Base-by-base conservation (phyloP, 192 early-diverging fungal genomes). In the Backusella australiensis region DNA sequence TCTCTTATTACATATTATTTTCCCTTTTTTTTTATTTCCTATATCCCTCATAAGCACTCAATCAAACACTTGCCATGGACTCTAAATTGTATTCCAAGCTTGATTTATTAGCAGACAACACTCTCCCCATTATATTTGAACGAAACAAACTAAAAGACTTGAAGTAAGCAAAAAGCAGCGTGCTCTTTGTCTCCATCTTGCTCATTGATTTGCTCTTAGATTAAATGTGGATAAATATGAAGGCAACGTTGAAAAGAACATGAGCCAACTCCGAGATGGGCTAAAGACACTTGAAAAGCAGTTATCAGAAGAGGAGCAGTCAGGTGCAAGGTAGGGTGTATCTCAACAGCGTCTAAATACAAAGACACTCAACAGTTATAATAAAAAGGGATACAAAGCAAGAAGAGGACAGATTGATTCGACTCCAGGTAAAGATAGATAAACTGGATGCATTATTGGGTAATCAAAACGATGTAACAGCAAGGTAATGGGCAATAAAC, bases 371-470 rank as follows among this genome's bases (percentile, higher is more conserved):
- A 82, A 34, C 32, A 75, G 41, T 32, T 83, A 89, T 0, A 75
- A 86, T 11, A 75, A 75, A 36, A 73, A 82, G 81, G 29, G 67
- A 76, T 65, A 78, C 75, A n/a, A 84, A 87, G 59, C 73, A 81
- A 71, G 86, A 88, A 86, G 93, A 94, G 82, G 86, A 89, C 76
- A 81, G 82, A 44, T 71, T 94, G 12, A 84, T 94, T 67, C 81
- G 87, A 67, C 68, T 93, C 34, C 87, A 89, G 59, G 86, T 89
- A 34, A 83, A 90, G 77, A 74, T 90, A 19, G 91, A 93, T 39
- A 89, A 85, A 56, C 32, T 91, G 39, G 87, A 91, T 38, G 85
- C 81, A 35, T 67, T 85, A 19, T 67, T 85, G 2, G 81, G 78
- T 15, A 82, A 87, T 72, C 84, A 85, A 69, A 75, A 85, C 49